Base-by-base conservation (phyloP, 208 protist genomes). In the Leishmania gerbilli region DNA sequence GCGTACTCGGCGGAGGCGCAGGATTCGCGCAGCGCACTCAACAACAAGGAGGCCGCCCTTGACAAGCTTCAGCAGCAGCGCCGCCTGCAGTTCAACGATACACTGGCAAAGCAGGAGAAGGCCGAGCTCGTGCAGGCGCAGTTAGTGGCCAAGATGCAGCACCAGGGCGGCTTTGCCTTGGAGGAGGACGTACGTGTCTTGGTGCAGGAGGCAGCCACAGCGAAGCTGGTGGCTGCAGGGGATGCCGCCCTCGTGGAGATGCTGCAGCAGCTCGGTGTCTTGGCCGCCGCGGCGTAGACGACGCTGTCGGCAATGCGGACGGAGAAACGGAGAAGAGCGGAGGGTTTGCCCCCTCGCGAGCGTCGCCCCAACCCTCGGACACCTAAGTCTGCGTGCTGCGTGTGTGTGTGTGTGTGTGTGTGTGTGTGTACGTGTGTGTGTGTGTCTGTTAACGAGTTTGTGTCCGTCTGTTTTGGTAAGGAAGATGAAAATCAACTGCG, bases 1-100 rank as follows among this genome's bases (percentile, higher is more conserved):
- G 89, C 91, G 47, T 96, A 87, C 87, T 90, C 87, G 3, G 91
- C 94, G 11, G 90, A 95, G 84, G 85, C 93, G 19, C 95, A 98
- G 77, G 93, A 98, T 85, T 96, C 93, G 6, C 95, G 94, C 81
- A 97, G 93, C 62, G 90, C 93, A 21, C 62, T 97, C 31, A 89
- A 60, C 55, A 98, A 98, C 86, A 90, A 91, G 77, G 88, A 96
- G 64, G 75, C 84, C 34, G 93, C 94, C 15, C 83, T 90, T 34
- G 91, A 93, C 77, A 95, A 93, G 83, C 87, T 98, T 34, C 77
- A 86, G 24, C 84, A 87, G 11, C 62, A 78, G 65, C 80, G 87
- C 9, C 90, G 93, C 11, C 76, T 88, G 69, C 88, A 96, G 68
- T 93, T 87, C 77, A 98, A 98, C 75, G 93, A 98, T 34, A 85